Evolutionary conservation across 805 yeast species (phyloP).

Genomic region (Torulaspora franciscae): DNA sequence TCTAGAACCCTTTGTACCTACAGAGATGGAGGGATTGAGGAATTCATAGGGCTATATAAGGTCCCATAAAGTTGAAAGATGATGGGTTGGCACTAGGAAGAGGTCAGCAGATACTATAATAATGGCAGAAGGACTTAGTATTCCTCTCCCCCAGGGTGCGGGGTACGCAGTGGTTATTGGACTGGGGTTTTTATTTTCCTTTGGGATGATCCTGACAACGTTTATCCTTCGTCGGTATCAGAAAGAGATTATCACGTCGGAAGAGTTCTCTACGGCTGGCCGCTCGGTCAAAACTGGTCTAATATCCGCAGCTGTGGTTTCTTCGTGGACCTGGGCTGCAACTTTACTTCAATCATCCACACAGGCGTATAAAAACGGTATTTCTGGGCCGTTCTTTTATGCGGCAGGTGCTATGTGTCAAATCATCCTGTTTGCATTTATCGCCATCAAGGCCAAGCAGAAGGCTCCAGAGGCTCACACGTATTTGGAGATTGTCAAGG

Average conservation of each 20-base stretch:
- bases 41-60: neutral
- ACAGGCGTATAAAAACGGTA: constrained; percentile 73
- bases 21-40: neutral
- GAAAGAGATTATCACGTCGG: constrained; percentile 82
- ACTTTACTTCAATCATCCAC: constrained; percentile 71
- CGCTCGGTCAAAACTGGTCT: constrained; percentile 80
- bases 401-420: constrained; percentile 92
- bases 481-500: constrained; percentile 75
- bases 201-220: constrained; percentile 76
- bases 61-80: neutral
- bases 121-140: neutral
- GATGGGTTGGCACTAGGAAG: neutral
- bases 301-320: constrained; percentile 84
- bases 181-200: constrained; percentile 72
- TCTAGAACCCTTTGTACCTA: neutral
- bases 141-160: constrained; percentile 61
- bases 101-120: neutral
- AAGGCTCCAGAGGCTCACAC: constrained; percentile 92
- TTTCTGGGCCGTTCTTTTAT: constrained; percentile 75
- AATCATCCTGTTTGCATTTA: constrained; percentile 75
- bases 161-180: constrained; percentile 89
- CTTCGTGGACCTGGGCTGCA: constrained; percentile 94
- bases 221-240: constrained; percentile 69
- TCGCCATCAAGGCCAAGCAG: constrained; percentile 84
- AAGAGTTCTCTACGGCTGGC: constrained; percentile 92